Conservation (phyloP, 495 filamentous ascomycete genomes). For the Hypomontagnella submonticulosa region DNA sequence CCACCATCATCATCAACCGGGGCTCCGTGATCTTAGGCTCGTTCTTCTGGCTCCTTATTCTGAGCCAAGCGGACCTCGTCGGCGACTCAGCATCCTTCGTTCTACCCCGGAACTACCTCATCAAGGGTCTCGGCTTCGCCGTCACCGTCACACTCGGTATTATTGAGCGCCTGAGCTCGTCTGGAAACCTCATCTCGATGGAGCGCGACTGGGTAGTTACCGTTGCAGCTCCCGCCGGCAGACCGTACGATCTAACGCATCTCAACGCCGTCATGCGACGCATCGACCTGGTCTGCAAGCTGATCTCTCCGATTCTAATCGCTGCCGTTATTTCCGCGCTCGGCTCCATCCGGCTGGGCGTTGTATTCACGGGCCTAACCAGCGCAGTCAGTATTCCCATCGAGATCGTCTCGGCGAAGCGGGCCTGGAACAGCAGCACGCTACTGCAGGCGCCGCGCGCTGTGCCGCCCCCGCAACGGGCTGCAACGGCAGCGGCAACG, state of each 20-base stretch:
- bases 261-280: slow-evolving; percentile 74
- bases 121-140: slow-evolving; percentile 54
- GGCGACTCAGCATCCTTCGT: slow-evolving; percentile 17
- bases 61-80: slow-evolving; percentile 49
- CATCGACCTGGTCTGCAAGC: slow-evolving; percentile 78
- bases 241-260: slow-evolving; percentile 53
- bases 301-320: slow-evolving; percentile 69
- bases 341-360: slow-evolving; percentile 59
- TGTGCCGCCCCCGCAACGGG: slow-evolving; percentile 19
- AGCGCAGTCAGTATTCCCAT: slow-evolving; percentile 51
- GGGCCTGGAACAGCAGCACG: slow-evolving; percentile 51
- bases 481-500: neutral
- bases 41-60: slow-evolving; percentile 58
- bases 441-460: slow-evolving; percentile 45
- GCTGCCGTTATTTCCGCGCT: slow-evolving; percentile 60
- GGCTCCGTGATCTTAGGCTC: slow-evolving; percentile 61
- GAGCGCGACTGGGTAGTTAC: slow-evolving; percentile 73
- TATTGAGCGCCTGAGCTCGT: slow-evolving; percentile 64
- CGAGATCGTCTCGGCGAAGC: slow-evolving; percentile 53
- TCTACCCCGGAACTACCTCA: slow-evolving; percentile 16
- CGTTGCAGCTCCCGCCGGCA: slow-evolving; percentile 47
- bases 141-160: slow-evolving; percentile 63
- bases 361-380: slow-evolving; percentile 56
- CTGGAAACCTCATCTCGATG: slow-evolving; percentile 70
- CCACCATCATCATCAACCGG: slow-evolving; percentile 58